Evolutionary conservation across 805 yeast genomes (phyloP), one percentile per base, ranked within the genome.

Genomic region (Ogataea thermomethanolica): DNA sequence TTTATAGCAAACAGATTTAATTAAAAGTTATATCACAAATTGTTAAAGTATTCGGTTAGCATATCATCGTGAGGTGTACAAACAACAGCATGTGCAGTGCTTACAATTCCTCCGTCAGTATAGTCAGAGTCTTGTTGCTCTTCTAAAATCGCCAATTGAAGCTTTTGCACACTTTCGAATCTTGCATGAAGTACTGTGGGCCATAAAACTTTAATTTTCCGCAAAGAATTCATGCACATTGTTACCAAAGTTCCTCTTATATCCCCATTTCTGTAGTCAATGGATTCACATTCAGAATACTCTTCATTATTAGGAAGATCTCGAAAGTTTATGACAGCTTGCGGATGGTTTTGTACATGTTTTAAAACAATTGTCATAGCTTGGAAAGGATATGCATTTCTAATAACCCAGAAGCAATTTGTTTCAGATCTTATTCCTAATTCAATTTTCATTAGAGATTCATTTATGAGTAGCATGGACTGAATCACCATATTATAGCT

Each of bases 301-400:
- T 29, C n/a, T 12, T 52, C 50, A 11, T 34, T 17, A 14, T 30
- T 33, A 3, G 15, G 15, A 17, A 52, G 12, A 14, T 27, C 36
- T 4, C 43, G 30, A 25, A 52, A 46, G 29, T 48, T 53, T 3
- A 53, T 17, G 1, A 7, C 12, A 7, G 25, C 14, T 7, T 33
- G 14, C 2, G 57, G 55, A 15, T 30, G 41, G 22, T 38, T 41
- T 13, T 43, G 44, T 5, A 53, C 21, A 33, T 54, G 57, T 10
- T 48, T 42, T 9, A 54, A 31, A 1, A 53, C 46, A n/a, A 54
- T 44, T 11, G 39, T 50, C 48, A 54, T 43, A 7, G 57, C 55
- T 17, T 54, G 56, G 29, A 54, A 53, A 6, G 58, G 57, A 13
- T 53, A 49, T 11, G 55, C 41, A 29, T 41, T 51, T 13, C 58